phyloP scores from a whole-genome alignment of 352 stramenopile species.

The Poterioochromonas sp. region DNA sequence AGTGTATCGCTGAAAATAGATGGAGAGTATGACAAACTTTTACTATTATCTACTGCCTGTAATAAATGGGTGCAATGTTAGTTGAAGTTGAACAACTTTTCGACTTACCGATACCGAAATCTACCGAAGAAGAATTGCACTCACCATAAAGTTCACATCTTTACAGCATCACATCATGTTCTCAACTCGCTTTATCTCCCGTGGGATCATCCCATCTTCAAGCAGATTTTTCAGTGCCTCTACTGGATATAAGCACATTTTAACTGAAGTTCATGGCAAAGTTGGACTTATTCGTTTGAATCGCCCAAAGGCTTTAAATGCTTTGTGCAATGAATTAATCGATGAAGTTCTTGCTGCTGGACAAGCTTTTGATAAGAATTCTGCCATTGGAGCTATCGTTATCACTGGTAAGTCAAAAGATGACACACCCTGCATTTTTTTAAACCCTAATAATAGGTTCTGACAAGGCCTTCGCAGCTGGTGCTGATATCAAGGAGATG shows the following conservation, averaged over 20 bases:
- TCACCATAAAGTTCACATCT: too few relatives aligned
- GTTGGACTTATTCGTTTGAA: conserved; percentile 90
- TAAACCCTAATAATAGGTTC: conserved; percentile 51
- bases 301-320: conserved; percentile 93
- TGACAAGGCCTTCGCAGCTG: conserved; percentile 88
- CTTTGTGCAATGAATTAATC: conserved; percentile 84
- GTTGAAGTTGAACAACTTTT: too few relatives aligned
- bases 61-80: too few relatives aligned
- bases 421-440: too few relatives aligned
- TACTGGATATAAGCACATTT: neutral
- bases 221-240: neutral
- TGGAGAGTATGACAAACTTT: too few relatives aligned
- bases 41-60: too few relatives aligned
- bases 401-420: conserved; percentile 74
- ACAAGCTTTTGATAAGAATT: conserved; percentile 76
- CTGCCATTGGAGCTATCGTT: conserved; percentile 84
- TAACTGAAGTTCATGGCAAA: conserved; percentile 42
- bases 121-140: too few relatives aligned
- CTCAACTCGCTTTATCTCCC: too few relatives aligned
- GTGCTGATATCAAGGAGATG: conserved; percentile 96
- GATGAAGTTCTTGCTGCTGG: conserved; percentile 86
- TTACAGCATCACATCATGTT: too few relatives aligned
- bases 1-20: too few relatives aligned
- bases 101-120: too few relatives aligned
- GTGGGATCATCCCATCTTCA: neutral